These are phyloP conservation scores for Dactylorhiza incarnata DNA, from an alignment of 106 monocot genomes.

Conservation along the genomic window DNA sequence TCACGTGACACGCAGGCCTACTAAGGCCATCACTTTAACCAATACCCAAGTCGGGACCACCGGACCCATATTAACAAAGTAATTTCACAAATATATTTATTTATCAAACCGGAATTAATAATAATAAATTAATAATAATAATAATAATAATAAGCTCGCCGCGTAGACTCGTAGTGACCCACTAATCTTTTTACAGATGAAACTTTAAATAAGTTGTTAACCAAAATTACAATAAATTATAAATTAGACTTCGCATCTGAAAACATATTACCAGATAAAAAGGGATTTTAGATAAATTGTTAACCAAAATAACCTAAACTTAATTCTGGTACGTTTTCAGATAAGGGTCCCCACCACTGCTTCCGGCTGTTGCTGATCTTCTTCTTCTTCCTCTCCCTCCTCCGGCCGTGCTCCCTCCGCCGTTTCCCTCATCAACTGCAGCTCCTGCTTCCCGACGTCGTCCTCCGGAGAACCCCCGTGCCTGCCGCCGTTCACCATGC, in stretches of 20 bases:
- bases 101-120: too few species aligned
- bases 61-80: too few species aligned
- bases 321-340: conserved; percentile 3
- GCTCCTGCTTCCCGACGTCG: background rate
- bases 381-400: background rate
- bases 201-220: background rate
- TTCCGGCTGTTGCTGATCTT: too few species aligned
- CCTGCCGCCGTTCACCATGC: background rate
- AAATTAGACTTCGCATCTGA: background rate
- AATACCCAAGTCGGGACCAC: too few species aligned
- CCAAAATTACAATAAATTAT: background rate
- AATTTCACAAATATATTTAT: too few species aligned
- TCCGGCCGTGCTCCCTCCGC: background rate
- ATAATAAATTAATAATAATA: too few species aligned
- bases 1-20: too few species aligned
- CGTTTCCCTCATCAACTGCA: conserved; percentile 6
- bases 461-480: background rate
- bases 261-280: background rate
- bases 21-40: too few species aligned
- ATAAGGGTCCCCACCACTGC: background rate
- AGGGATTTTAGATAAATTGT: background rate
- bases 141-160: too few species aligned
- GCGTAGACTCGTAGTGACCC: background rate
- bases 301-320: background rate
- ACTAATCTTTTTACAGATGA: background rate